Evolutionary conservation across 805 yeast species (phyloP).

Genomic region (Lachancea thermotolerans): DNA sequence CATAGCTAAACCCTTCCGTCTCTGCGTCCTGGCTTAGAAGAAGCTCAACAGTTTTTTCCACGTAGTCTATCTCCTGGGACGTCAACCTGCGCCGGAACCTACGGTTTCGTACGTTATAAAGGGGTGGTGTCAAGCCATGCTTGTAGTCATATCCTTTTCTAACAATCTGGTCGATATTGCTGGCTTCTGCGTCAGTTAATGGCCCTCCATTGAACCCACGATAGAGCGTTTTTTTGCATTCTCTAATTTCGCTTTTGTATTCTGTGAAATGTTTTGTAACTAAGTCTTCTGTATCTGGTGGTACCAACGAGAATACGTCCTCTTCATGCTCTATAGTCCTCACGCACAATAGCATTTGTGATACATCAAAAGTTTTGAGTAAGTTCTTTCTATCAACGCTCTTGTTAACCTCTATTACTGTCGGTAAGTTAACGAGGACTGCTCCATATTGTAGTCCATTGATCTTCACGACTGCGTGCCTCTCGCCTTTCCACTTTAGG

Average conservation of each 20-base stretch:
- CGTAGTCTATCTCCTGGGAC: slow-evolving; percentile 63
- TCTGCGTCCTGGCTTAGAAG: slow-evolving; percentile 69
- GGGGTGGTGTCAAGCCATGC: slow-evolving; percentile 83
- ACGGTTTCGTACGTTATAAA: slow-evolving; percentile 60
- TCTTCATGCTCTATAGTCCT: slow-evolving; percentile 43
- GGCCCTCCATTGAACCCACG: slow-evolving; percentile 25
- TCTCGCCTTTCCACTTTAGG: slow-evolving; percentile 76
- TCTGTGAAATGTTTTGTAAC: slow-evolving; percentile 25
- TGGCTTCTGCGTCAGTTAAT: slow-evolving; percentile 24
- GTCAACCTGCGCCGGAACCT: slow-evolving; percentile 67
- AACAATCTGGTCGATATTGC: slow-evolving; percentile 19
- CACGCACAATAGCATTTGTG: slow-evolving; percentile 77
- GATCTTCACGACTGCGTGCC: slow-evolving; percentile 72
- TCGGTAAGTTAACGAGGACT: slow-evolving; percentile 81
- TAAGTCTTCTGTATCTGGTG: slow-evolving; percentile 40
- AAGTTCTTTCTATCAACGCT: slow-evolving; percentile 81
- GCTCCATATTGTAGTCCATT: slow-evolving; percentile 71
- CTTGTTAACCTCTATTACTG: slow-evolving; percentile 79
- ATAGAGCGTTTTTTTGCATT: slow-evolving; percentile 19
- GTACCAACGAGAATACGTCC: slow-evolving; percentile 38
- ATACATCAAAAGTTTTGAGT: slow-evolving; percentile 77
- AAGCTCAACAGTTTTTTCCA: slow-evolving; percentile 74
- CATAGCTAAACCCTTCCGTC: slow-evolving; percentile 75
- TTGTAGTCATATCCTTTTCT: slow-evolving; percentile 36
- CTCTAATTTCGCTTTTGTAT: slow-evolving; percentile 24